Percentiles rank a stretch among this genome's conserved stretches.
phyloP scores from a whole-genome alignment of 1,284 basidiomycete species.

The Ustilago sp. region DNA sequence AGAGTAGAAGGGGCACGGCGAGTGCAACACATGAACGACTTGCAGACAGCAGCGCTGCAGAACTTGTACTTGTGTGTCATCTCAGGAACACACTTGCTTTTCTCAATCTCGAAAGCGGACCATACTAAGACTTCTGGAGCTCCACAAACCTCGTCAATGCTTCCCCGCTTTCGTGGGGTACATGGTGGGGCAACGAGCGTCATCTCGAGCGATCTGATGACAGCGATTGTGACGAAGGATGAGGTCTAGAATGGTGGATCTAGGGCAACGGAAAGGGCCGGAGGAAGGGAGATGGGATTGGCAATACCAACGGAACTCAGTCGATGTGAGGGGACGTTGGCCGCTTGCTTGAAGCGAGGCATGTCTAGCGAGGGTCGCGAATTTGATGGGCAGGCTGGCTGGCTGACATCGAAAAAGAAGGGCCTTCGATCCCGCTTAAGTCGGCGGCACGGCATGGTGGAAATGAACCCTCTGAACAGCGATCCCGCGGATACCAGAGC shows the following conservation, averaged over 20 bases:
- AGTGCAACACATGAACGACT: not conserved
- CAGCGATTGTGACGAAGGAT: not conserved
- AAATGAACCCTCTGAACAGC: not conserved
- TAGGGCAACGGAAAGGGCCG: slow-evolving; percentile 1
- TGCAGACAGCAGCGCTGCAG: not conserved
- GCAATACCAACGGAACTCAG: not conserved
- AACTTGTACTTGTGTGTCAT: not conserved
- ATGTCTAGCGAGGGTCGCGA: not conserved
- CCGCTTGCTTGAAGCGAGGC: not conserved
- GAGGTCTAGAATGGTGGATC: not conserved
- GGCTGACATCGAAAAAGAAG: not conserved
- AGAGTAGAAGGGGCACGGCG: not conserved
- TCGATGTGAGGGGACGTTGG: not conserved
- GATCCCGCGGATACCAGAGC: not conserved
- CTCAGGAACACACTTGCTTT: not conserved
- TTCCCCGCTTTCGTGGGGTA: slow-evolving; percentile 13
- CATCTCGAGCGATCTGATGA: not conserved
- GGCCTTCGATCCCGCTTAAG: not conserved
- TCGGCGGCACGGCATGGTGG: slow-evolving; percentile 4
- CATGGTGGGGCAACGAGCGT: not conserved
- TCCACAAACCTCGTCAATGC: not conserved
- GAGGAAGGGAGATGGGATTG: not conserved
- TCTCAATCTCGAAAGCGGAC: not conserved
- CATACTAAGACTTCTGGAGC: not conserved
- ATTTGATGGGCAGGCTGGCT: not conserved